Conservation (phyloP, 2,329 filamentous ascomycete species). For the Albophoma yamanashiensis region DNA sequence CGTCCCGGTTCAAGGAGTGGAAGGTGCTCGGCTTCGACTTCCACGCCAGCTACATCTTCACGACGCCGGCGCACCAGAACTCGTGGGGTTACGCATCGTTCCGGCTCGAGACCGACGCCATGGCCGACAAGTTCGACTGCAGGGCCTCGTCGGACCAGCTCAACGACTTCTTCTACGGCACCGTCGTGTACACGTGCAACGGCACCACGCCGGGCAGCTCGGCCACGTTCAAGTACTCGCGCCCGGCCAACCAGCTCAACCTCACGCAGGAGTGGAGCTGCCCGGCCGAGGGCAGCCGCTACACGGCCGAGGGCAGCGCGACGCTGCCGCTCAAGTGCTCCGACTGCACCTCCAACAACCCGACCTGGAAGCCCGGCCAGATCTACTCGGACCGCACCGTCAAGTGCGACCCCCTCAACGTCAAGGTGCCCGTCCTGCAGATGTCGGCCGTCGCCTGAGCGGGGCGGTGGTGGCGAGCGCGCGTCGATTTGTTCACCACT, state of each 20-base stretch:
- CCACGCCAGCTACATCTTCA: slow-evolving; percentile 37
- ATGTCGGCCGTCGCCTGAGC: slow-evolving; percentile 15
- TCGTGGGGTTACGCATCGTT: slow-evolving; percentile 36
- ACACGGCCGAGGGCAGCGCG: slow-evolving; percentile 15
- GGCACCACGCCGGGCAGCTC: slow-evolving; percentile 15
- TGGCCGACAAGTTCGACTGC: slow-evolving; percentile 28
- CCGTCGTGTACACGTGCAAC: slow-evolving; percentile 30
- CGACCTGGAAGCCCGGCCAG: slow-evolving; percentile 19
- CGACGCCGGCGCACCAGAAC: slow-evolving; percentile 40
- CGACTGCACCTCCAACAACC: slow-evolving; percentile 16
- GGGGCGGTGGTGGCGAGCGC: neutral
- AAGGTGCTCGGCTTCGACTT: slow-evolving; percentile 32
- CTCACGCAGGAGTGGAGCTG: slow-evolving; percentile 41
- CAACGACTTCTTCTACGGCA: slow-evolving; percentile 39
- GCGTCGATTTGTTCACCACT: no score
- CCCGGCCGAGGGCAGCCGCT: slow-evolving; percentile 23
- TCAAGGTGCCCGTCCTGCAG: slow-evolving; percentile 13
- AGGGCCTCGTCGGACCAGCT: slow-evolving; percentile 29
- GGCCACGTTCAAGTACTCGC: slow-evolving; percentile 31
- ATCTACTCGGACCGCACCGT: slow-evolving; percentile 18
- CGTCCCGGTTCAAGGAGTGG: slow-evolving; percentile 21
- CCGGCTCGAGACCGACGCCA: slow-evolving; percentile 35
- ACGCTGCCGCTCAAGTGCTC: slow-evolving; percentile 17
- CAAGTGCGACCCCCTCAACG: slow-evolving; percentile 15
- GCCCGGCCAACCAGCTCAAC: slow-evolving; percentile 21